Evolutionary conservation across 768 basidiomycete species (phyloP).

Genomic region (Termitomyces sp.): DNA sequence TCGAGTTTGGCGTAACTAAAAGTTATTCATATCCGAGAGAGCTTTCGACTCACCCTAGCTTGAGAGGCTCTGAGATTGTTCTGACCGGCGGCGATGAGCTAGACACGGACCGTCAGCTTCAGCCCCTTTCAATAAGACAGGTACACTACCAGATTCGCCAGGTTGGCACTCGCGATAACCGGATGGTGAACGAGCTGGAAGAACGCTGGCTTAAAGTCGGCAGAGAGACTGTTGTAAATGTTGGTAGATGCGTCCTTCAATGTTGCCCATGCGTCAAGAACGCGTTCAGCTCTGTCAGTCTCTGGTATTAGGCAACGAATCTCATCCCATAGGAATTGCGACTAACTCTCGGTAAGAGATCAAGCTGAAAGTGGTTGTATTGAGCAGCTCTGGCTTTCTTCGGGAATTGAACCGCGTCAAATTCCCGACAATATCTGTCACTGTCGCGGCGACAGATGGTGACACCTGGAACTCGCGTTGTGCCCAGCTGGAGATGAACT

Average conservation of each 20-base stretch:
- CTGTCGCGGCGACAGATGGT: constrained; percentile 29
- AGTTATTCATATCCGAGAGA: neutral
- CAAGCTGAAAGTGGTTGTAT: constrained; percentile 56
- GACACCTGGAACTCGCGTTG: constrained; percentile 56
- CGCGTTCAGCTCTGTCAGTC: constrained; percentile 45
- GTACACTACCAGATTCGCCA: constrained; percentile 42
- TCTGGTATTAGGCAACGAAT: neutral
- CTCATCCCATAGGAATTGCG: neutral
- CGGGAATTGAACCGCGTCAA: constrained; percentile 51
- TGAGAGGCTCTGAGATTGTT: constrained; percentile 62
- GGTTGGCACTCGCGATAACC: constrained; percentile 50
- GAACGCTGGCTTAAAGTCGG: constrained; percentile 47
- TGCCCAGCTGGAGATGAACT: constrained; percentile 54
- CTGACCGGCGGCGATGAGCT: constrained; percentile 50
- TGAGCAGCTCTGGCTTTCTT: constrained; percentile 63
- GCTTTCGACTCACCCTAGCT: constrained; percentile 33
- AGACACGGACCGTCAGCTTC: neutral
- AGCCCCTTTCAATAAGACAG: neutral
- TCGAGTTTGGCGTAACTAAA: neutral
- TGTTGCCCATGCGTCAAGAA: constrained; percentile 44
- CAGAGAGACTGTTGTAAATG: constrained; percentile 46
- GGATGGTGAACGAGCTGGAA: constrained; percentile 57
- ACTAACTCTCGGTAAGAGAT: constrained; percentile 66
- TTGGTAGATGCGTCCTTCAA: constrained; percentile 23
- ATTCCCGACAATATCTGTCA: constrained; percentile 50